Percentiles rank a stretch among this genome's conserved stretches.
Evolutionary conservation across 1,139 yeast species (phyloP).

Genomic region (Geotrichum reessii): DNA sequence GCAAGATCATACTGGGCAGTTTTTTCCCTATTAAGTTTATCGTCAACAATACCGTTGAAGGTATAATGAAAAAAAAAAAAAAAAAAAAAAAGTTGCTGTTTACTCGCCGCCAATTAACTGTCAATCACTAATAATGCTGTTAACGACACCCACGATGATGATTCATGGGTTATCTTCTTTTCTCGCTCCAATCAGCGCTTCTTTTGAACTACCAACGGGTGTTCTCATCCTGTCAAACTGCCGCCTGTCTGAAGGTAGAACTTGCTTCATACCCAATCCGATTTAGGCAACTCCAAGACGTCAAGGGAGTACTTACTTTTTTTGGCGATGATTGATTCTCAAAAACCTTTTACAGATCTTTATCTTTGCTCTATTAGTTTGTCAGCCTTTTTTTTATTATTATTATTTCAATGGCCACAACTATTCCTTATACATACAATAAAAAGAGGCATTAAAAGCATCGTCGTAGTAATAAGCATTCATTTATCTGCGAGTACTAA

Average conservation of each 20-base stretch:
- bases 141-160: background rate
- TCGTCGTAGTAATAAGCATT: too few relatives aligned
- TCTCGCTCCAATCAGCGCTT: background rate
- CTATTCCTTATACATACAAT: too few relatives aligned
- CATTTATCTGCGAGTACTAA: too few relatives aligned
- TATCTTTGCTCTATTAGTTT: conserved; percentile 26
- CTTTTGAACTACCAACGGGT: background rate
- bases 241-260: background rate
- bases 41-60: too few relatives aligned
- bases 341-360: background rate
- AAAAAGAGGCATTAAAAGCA: too few relatives aligned
- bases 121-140: background rate
- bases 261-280: background rate
- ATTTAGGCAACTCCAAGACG: background rate
- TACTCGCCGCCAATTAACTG: background rate
- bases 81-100: too few relatives aligned
- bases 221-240: background rate
- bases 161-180: background rate
- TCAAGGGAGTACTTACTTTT: background rate
- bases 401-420: too few relatives aligned
- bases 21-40: too few relatives aligned
- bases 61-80: too few relatives aligned
- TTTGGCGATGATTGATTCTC: background rate
- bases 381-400: conserved; percentile 25
- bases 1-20: too few relatives aligned